Evolutionary conservation across 1,139 yeast species (phyloP).

Genomic region (Torulaspora globosa): DNA sequence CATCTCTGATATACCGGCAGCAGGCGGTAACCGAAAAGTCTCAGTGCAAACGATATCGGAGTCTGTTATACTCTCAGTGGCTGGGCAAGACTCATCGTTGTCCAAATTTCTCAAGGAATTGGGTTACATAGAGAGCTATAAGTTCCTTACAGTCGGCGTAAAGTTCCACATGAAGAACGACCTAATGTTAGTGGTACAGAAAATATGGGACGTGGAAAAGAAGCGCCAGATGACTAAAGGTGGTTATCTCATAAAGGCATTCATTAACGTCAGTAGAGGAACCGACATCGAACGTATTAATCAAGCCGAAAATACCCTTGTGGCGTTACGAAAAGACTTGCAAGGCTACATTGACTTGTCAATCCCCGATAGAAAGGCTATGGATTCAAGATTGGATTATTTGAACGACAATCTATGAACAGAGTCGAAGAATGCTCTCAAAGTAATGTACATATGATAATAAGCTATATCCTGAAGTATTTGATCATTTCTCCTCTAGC

Average conservation of each 20-base stretch:
- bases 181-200: conserved; percentile 49
- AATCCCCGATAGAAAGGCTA: conserved; percentile 71
- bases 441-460: conserved; percentile 13
- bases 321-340: conserved; percentile 59
- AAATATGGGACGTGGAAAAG: conserved; percentile 27
- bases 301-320: conserved; percentile 59
- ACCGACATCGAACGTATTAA: conserved; percentile 74
- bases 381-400: conserved; percentile 62
- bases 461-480: not conserved
- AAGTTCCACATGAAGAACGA: conserved; percentile 64
- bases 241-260: conserved; percentile 53
- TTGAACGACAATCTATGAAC: conserved; percentile 10
- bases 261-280: conserved; percentile 62
- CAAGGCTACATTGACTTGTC: conserved; percentile 62
- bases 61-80: conserved; percentile 46
- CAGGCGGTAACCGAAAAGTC: conserved; percentile 63
- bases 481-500: conserved; percentile 31
- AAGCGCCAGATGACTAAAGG: conserved; percentile 35
- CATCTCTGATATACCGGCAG: conserved; percentile 78
- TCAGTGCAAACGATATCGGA: conserved; percentile 67
- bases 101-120: conserved; percentile 53
- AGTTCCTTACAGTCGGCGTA: conserved; percentile 40
- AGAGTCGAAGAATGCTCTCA: conserved; percentile 1
- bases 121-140: conserved; percentile 66
- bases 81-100: conserved; percentile 36